Percentiles rank a stretch among this genome's conserved stretches.
Evolutionary conservation across 169 alveolate species (phyloP).

Genomic region (Plasmodium billcollinsi): DNA sequence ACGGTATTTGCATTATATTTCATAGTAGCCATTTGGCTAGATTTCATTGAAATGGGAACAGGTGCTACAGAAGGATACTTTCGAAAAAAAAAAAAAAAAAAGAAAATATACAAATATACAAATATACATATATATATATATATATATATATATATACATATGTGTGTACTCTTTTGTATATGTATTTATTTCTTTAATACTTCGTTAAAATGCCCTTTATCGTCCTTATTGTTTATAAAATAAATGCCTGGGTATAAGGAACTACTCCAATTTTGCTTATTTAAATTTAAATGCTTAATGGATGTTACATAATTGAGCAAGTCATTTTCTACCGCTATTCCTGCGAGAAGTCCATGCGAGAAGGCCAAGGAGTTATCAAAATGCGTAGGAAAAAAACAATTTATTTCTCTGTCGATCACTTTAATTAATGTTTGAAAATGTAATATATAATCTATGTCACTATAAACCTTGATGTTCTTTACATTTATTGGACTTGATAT

Average conservation of each 20-base stretch:
- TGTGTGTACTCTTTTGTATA: too few species aligned
- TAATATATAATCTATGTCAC: constrained; percentile 31
- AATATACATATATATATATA: not conserved
- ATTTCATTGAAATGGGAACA: constrained; percentile 49
- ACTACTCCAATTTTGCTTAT: constrained; percentile 52
- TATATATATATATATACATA: too few species aligned
- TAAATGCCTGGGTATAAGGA: constrained; percentile 56
- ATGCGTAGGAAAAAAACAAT: constrained; percentile 42
- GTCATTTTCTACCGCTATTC: constrained; percentile 64
- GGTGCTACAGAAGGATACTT: constrained; percentile 61
- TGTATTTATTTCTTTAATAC: constrained; percentile 15
- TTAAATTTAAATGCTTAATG: constrained; percentile 39
- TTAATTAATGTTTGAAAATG: constrained; percentile 33
- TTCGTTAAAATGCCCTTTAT: not conserved
- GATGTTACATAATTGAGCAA: constrained; percentile 60
- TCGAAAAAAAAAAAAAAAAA: not conserved
- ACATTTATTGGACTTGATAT: constrained; percentile 7
- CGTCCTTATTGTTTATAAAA: constrained; percentile 27
- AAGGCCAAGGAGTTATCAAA: constrained; percentile 66
- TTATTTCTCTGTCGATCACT: constrained; percentile 41
- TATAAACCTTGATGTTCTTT: constrained; percentile 22
- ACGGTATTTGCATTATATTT: constrained; percentile 64
- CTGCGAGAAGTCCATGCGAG: constrained; percentile 57
- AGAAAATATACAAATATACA: not conserved
- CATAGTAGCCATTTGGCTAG: constrained; percentile 66